phyloP scores from a whole-genome alignment of 305 asterid genomes.

The Fraxinus baroniana region DNA sequence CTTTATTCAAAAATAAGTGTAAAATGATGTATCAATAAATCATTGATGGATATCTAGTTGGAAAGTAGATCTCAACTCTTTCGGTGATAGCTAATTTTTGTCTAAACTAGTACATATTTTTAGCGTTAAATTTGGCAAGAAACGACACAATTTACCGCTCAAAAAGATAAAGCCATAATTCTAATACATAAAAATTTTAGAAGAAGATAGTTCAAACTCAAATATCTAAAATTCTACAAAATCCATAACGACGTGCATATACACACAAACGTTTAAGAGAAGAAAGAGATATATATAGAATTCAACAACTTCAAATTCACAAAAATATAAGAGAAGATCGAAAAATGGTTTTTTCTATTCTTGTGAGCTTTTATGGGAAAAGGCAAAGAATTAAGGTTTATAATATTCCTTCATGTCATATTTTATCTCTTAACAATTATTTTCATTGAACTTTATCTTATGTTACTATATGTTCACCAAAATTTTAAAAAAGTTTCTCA shows the following conservation, averaged over 20 bases:
- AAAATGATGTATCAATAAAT: too few species aligned
- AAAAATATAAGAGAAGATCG: neutral
- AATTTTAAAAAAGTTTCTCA: neutral
- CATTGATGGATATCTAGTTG: too few species aligned
- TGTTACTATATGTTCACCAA: too few species aligned
- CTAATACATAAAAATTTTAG: neutral
- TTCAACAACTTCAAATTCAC: neutral
- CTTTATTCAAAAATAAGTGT: too few species aligned
- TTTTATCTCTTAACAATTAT: neutral
- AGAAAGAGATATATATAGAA: neutral
- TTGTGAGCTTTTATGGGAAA: neutral
- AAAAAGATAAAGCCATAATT: too few species aligned
- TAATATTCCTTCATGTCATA: neutral
- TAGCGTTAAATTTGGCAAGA: neutral
- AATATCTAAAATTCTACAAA: neutral
- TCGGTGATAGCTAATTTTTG: too few species aligned
- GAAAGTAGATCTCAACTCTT: too few species aligned
- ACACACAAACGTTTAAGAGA: neutral
- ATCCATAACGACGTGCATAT: neutral
- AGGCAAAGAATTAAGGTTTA: neutral
- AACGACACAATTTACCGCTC: neutral
- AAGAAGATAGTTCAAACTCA: neutral
- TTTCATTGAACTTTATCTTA: too few species aligned
- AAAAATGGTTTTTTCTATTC: neutral
- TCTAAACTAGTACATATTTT: neutral